Evolutionary conservation across 148 eudicot genomes (phyloP).

Genomic region (Drosera capensis): DNA sequence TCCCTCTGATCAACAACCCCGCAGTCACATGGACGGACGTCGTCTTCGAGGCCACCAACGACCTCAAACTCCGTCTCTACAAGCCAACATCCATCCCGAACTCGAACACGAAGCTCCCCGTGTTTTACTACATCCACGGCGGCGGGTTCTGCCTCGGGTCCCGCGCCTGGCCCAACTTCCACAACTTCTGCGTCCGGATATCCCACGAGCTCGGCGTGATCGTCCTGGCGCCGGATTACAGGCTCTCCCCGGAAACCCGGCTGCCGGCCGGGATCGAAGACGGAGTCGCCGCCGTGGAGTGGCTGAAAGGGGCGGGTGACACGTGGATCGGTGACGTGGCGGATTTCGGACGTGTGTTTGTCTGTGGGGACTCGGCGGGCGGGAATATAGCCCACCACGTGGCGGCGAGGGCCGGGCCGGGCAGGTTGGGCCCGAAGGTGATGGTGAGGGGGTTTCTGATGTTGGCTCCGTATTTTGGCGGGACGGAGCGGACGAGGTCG

Average conservation of each 20-base stretch:
- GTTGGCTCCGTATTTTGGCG: conserved; percentile 58
- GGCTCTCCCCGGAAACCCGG: conserved; percentile 64
- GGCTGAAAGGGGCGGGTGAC: conserved; percentile 23
- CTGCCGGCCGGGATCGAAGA: conserved; percentile 72
- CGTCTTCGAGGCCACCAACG: conserved; percentile 21
- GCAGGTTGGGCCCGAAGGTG: conserved; percentile 22
- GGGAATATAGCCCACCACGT: conserved; percentile 49
- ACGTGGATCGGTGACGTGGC: conserved; percentile 14
- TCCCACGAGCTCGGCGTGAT: conserved; percentile 32
- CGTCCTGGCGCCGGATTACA: conserved; percentile 52
- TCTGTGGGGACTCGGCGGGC: conserved; percentile 61
- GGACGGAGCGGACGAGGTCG: conserved; percentile 25
- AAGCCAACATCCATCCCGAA: conserved; percentile 14
- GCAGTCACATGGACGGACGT: conserved; percentile 39
- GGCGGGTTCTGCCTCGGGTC: conserved; percentile 79
- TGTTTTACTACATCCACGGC: conserved; percentile 55
- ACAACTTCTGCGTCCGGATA: conserved; percentile 45
- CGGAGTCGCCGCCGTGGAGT: conserved; percentile 22
- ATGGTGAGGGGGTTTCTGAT: conserved; percentile 37
- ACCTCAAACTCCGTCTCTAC: conserved; percentile 46
- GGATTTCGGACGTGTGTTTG: conserved; percentile 37
- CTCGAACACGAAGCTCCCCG: conserved; percentile 12
- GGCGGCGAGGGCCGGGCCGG: conserved; percentile 25
- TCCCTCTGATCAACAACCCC: conserved; percentile 17
- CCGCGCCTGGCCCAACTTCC: conserved; percentile 49